Evolutionary conservation across 75 land plant genomes (phyloP).

Genomic region (Picea sitchensis): DNA sequence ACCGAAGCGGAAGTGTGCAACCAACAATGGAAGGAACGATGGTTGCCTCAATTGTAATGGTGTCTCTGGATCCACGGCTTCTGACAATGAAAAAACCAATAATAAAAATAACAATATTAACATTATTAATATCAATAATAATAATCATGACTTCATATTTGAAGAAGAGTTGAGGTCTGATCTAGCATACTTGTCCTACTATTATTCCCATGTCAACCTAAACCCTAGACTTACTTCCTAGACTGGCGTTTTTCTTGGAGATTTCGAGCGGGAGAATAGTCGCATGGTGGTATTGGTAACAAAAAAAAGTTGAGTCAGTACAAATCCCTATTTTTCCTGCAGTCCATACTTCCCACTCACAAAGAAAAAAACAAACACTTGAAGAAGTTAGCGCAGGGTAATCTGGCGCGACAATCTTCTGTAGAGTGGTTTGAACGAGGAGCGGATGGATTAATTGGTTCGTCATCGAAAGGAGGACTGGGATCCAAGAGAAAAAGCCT

Average conservation of each 20-base stretch:
- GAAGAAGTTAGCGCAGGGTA: slow-evolving; percentile 21
- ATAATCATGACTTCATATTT: slow-evolving; percentile 26
- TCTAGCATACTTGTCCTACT: slow-evolving; percentile 83
- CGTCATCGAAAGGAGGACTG: slow-evolving; percentile 24
- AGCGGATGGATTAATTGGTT: slow-evolving; percentile 34
- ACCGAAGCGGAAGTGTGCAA: slow-evolving; percentile 92
- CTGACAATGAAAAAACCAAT: slow-evolving; percentile 4
- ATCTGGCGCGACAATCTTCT: slow-evolving; percentile 20
- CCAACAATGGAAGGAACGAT: slow-evolving; percentile 93
- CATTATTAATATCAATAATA: slow-evolving; percentile 9
- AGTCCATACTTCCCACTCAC: slow-evolving; percentile 49
- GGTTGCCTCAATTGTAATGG: slow-evolving; percentile 25
- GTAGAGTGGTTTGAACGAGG: slow-evolving; percentile 52
- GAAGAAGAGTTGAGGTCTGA: slow-evolving; percentile 85
- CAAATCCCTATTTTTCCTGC: slow-evolving; percentile 69
- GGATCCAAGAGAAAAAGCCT: slow-evolving; percentile 73
- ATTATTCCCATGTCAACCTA: slow-evolving; percentile 72
- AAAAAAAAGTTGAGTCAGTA: slow-evolving; percentile 46
- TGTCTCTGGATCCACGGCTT: background rate
- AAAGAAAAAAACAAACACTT: slow-evolving; percentile 38
- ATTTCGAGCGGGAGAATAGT: slow-evolving; percentile 47
- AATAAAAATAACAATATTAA: background rate
- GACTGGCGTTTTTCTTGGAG: slow-evolving; percentile 77
- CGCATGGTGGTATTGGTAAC: slow-evolving; percentile 53
- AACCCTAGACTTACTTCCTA: slow-evolving; percentile 90